Evolutionary conservation across 2,329 filamentous ascomycete species (phyloP).

Genomic region (Trichoderma sp.): DNA sequence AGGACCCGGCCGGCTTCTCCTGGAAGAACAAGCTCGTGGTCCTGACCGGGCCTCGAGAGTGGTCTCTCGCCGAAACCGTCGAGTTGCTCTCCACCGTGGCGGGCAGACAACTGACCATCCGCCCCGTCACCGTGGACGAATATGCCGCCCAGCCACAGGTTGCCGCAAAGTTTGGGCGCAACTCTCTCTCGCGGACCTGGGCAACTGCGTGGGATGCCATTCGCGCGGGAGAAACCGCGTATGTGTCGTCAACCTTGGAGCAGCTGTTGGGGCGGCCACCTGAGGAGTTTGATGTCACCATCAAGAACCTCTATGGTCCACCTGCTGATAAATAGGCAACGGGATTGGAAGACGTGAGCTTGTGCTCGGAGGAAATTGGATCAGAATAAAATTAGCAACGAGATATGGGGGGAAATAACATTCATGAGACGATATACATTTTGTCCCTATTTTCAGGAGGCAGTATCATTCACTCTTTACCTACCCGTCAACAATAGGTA

Average conservation of each 20-base stretch:
- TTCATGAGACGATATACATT: not conserved
- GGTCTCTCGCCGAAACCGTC: constrained; percentile 9
- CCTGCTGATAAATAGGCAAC: not conserved
- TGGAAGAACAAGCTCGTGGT: constrained; percentile 2
- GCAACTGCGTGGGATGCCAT: constrained; percentile 12
- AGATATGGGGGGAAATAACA: not conserved
- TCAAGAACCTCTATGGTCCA: not conserved
- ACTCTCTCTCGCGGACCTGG: not conserved
- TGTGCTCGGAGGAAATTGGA: not conserved
- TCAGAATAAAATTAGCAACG: not conserved
- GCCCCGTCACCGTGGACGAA: not conserved
- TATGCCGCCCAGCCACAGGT: not conserved
- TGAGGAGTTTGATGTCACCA: not conserved
- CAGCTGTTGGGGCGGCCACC: not conserved
- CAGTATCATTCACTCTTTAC: not conserved
- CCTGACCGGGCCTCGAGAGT: constrained; percentile 2
- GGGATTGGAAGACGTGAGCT: not conserved
- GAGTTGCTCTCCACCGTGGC: not conserved
- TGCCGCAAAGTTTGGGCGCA: not conserved
- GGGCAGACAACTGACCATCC: not conserved
- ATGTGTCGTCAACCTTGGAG: constrained; percentile 2
- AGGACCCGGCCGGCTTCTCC: not conserved
- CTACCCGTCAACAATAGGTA: too few relatives aligned
- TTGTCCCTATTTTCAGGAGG: not conserved
- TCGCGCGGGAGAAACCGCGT: not conserved